Evolutionary conservation across 306 rosid genomes (phyloP), one percentile per base, ranked within the genome.

Genomic region (Lagenaria siceraria): DNA sequence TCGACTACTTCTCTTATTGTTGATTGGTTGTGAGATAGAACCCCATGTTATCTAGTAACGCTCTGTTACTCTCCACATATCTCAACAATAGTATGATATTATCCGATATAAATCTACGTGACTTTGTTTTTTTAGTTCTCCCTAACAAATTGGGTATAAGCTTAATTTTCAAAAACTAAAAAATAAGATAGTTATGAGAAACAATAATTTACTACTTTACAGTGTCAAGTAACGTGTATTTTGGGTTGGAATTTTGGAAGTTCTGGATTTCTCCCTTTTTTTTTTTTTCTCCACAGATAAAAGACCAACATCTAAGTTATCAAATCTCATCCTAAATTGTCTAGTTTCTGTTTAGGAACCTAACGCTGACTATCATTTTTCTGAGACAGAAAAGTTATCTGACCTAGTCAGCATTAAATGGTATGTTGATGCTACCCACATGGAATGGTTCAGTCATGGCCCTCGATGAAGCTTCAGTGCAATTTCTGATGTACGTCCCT

Each of bases 381-480:
- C 40, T 27, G 43, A 48, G 76, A 19, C 43, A 46, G 21, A 72
- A 72, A 49, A 72, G 15, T 46, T 24, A 25, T 24, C 76, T 15
- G 59, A 72, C 59, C 55, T 13, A 75, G 49, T 75, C 51, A 27
- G 69, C 55, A 76, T 76, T 76, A 76, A 76, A 76, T 76, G 79
- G 6, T 60, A 56, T 58, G 78, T 76, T 60, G 63, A 63, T 35
- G 55, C 52, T 42, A 58, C 55, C 79, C 79, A 76, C 69, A 58
- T 76, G 79, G 48, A 56, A 58, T 76, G 79, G 79, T 60, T 53
- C 75, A 42, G 75, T 24, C 38, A 55, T 58, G 78, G 62, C 31
- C 79, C 69, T 76, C 24, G 2, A 10, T 22, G 79, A 76, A 76
- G 56, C 56, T 76, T 76, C 79, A 25, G 29, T 42, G 70, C 70